phyloP scores from a whole-genome alignment of 768 basidiomycete genomes.

The Pulveroboletus ravenelii region DNA sequence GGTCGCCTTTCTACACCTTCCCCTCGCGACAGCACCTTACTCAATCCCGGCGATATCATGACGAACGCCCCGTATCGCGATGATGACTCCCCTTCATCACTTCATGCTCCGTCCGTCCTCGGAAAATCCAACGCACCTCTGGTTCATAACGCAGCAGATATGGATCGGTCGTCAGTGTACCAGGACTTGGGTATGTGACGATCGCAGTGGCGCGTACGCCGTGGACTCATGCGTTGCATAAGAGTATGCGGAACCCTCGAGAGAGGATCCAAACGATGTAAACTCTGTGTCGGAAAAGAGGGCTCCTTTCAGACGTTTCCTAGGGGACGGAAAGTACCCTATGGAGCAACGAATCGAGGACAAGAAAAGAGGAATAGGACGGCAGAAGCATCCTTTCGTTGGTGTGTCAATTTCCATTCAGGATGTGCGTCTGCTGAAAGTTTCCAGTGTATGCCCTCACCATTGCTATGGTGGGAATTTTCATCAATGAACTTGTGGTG shows the following conservation, averaged over 20 bases:
- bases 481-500: slow-evolving; percentile 82
- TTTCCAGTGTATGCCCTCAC: slow-evolving; percentile 59
- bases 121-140: slow-evolving; percentile 34
- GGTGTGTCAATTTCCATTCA: slow-evolving; percentile 42
- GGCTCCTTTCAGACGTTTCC: slow-evolving; percentile 37
- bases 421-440: slow-evolving; percentile 1
- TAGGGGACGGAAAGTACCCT: slow-evolving; percentile 53
- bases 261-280: slow-evolving; percentile 19
- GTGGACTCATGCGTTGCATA: slow-evolving; percentile 24
- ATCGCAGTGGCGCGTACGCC: background rate
- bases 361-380: slow-evolving; percentile 79
- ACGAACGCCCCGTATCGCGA: slow-evolving; percentile 21
- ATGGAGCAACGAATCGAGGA: slow-evolving; percentile 80
- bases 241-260: slow-evolving; percentile 65
- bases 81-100: slow-evolving; percentile 12
- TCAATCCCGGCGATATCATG: slow-evolving; percentile 3
- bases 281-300: slow-evolving; percentile 37
- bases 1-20: slow-evolving; percentile 18
- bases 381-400: slow-evolving; percentile 74
- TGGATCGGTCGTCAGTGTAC: slow-evolving; percentile 37
- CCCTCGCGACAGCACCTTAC: slow-evolving; percentile 1
- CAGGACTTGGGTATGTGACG: slow-evolving; percentile 49
- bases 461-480: slow-evolving; percentile 61
- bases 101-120: slow-evolving; percentile 11
- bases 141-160: slow-evolving; percentile 43